Evolutionary conservation across 768 basidiomycete species (phyloP).

Genomic region (Infundibulicybe gibba): DNA sequence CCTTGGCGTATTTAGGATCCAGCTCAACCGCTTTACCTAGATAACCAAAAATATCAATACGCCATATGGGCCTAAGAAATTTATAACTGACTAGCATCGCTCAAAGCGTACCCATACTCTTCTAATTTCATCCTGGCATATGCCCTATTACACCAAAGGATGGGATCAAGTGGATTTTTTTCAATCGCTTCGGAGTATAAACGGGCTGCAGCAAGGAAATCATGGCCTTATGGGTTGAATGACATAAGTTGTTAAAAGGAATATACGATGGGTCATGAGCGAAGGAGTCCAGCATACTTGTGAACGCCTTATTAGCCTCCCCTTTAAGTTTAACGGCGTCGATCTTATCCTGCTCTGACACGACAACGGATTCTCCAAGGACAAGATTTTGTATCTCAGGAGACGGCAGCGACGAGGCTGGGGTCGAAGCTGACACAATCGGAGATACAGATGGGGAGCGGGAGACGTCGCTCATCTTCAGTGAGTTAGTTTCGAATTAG

Average conservation of each 20-base stretch:
- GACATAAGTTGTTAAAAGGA: constrained; percentile 1
- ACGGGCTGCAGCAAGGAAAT: constrained; percentile 71
- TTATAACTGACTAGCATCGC: constrained; percentile 71
- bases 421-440: constrained; percentile 38
- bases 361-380: constrained; percentile 35
- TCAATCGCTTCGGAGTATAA: constrained; percentile 85
- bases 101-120: constrained; percentile 88
- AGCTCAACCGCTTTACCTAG: constrained; percentile 82
- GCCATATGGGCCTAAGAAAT: no score
- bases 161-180: constrained; percentile 83
- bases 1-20: constrained; percentile 89
- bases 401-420: constrained; percentile 55
- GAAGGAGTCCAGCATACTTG: constrained; percentile 37
- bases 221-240: constrained; percentile 43
- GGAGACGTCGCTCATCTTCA: constrained; percentile 26
- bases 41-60: no score
- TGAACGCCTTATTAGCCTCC: constrained; percentile 87
- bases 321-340: constrained; percentile 73
- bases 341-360: constrained; percentile 69
- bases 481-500: no score
- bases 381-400: constrained; percentile 51
- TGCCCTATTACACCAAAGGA: constrained; percentile 93
- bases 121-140: constrained; percentile 91
- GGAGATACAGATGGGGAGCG: constrained; percentile 38
- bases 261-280: constrained; percentile 1